phyloP scores from a whole-genome alignment of 306 rosid species.

The Rosa rugosa region DNA sequence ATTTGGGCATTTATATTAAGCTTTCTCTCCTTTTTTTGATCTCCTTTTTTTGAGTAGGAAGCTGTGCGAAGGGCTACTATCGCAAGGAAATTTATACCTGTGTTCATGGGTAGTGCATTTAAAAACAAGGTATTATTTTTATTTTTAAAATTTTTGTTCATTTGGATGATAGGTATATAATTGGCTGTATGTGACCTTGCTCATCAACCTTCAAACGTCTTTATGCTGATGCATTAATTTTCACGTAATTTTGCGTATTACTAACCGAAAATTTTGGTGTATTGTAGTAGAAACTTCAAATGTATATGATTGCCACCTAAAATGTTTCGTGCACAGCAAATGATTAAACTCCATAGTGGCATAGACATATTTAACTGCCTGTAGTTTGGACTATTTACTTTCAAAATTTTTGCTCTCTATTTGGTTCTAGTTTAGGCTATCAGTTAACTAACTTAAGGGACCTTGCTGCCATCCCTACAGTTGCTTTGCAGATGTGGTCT shows the following conservation, averaged over 20 bases:
- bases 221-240: neutral
- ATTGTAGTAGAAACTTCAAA: neutral
- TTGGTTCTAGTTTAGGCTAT: neutral
- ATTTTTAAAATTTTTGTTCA: neutral
- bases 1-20: neutral
- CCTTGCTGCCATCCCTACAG: neutral
- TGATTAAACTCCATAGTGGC: neutral
- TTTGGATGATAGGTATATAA: neutral
- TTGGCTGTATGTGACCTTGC: neutral
- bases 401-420: neutral
- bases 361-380: neutral
- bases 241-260: neutral
- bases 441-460: neutral
- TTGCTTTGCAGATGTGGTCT: neutral
- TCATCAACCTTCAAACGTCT: neutral
- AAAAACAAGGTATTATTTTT: conserved; percentile 76
- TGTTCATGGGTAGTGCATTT: conserved; percentile 98
- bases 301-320: neutral
- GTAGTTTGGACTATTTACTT: neutral
- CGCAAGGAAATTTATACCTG: conserved; percentile 82
- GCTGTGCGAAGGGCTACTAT: conserved; percentile 92
- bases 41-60: conserved; percentile 41
- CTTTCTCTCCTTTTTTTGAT: neutral
- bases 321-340: neutral
- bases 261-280: neutral